phyloP scores from a whole-genome alignment of 495 filamentous ascomycete species.

The Diplogelasinospora grovesii region DNA sequence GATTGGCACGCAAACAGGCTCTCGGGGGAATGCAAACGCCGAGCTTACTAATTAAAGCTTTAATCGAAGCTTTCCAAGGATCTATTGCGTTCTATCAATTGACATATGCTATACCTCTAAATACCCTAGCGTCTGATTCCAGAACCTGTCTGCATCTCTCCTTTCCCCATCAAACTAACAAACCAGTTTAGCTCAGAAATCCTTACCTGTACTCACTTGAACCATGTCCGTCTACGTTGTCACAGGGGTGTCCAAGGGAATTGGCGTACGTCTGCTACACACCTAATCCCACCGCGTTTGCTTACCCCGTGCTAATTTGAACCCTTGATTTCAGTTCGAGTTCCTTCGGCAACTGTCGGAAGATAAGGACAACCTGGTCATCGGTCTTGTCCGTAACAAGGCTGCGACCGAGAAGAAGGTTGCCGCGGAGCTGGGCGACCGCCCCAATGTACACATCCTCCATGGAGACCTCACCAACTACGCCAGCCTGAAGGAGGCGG shows the following conservation, averaged over 20 bases:
- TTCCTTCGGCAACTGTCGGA: constrained; percentile 24
- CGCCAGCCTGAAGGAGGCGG: constrained; percentile 28
- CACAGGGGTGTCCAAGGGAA: constrained; percentile 18
- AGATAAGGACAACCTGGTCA: constrained; percentile 21
- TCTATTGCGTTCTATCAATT: no score
- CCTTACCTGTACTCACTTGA: no score
- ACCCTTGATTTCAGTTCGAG: constrained; percentile 17
- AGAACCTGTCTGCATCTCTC: no score
- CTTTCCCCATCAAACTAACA: no score
- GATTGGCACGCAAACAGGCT: no score
- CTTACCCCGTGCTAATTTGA: no score
- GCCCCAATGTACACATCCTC: constrained; percentile 36
- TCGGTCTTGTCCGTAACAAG: constrained; percentile 32
- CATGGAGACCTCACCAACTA: constrained; percentile 28
- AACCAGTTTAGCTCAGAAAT: no score
- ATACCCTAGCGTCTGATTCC: no score
- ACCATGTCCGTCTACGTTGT: constrained; percentile 17
- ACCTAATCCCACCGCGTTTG: not conserved
- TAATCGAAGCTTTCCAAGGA: no score
- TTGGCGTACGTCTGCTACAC: constrained; percentile 7
- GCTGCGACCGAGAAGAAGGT: constrained; percentile 21
- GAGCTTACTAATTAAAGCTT: no score
- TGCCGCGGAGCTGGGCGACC: constrained; percentile 12
- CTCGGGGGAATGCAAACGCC: no score
- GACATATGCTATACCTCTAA: no score